Evolutionary conservation across 2,329 filamentous ascomycete species (phyloP), one percentile per base, ranked within the genome.

Genomic region (Elsinoe fawcettii): DNA sequence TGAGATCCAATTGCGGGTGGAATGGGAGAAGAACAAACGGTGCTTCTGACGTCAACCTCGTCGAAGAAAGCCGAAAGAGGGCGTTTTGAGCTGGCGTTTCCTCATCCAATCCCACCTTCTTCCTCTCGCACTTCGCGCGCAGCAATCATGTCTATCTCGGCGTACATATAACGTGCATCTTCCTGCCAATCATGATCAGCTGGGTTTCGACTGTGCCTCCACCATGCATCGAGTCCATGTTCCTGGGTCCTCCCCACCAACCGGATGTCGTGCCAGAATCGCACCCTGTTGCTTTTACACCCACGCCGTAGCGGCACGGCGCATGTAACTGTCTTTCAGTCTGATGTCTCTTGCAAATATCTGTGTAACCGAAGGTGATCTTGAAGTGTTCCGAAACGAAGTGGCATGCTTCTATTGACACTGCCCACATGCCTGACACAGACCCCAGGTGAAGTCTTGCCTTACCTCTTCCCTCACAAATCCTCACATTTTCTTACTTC

Each of bases 221-320:
- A 53, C 49, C 49, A 53, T 53, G 49, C 49, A 53, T 53, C 12
- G 30, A 37, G 4, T 36, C 37, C 32, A 36, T 37, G 25, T 53
- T 25, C 49, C 49, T 37, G 32, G 25, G n/a, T 30, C 16, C 8
- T 53, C 4, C 49, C 32, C 18, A 53, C 49, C 49, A 53, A 53
- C 49, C 49, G 34, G 49, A 51, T 34, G 20, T 16, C 25, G 46
- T 51, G 46, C 46, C 46, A 51, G 46, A 51, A 37, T 51, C n/a
- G n/a, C 49, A 53, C 12, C 49, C 25, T 37, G 30, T 53, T 53
- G 32, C 49, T 53, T n/a, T 20, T n/a, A n/a, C 32, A 23, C 7
- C 32, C 22, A 37, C 34, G 49, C 49, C 49, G 34, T 34, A 53
- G 49, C 34, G 49, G 49, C 49, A 53, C 49, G 18, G 18, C 30